These are phyloP conservation scores for Deinandra increscens DNA, from an alignment of 129 eudicot species.

Conservation along the genomic window DNA sequence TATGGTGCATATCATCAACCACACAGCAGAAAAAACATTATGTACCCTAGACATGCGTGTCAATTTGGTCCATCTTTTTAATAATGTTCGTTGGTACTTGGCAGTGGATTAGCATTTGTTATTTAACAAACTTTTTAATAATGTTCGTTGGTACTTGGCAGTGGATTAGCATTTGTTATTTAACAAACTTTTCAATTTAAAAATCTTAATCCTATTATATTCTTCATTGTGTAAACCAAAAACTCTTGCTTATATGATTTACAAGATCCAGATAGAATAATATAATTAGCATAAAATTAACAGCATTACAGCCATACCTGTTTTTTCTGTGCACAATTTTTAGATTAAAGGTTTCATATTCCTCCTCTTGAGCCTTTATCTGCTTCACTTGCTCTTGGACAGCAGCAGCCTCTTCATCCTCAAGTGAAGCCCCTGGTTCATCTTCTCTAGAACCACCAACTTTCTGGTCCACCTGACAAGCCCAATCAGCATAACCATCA, in stretches of 20 bases:
- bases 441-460: conserved; percentile 49
- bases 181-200: background rate
- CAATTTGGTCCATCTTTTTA: background rate
- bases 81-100: conserved; percentile 3
- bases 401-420: conserved; percentile 97
- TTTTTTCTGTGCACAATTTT: conserved; percentile 95
- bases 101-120: background rate
- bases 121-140: background rate
- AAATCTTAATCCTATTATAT: background rate
- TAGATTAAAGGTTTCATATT: conserved; percentile 89
- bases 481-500: conserved; percentile 58
- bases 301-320: conserved; percentile 52
- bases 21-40: background rate
- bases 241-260: background rate
- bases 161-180: background rate
- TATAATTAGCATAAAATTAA: conserved; percentile 2
- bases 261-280: conserved; percentile 12
- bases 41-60: background rate
- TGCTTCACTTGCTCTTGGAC: conserved; percentile 99
- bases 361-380: conserved; percentile 97
- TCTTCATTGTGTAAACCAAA: background rate
- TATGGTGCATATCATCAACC: background rate
- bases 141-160: conserved; percentile 7
- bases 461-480: conserved; percentile 43
- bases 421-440: conserved; percentile 70